Conservation (phyloP, 805 yeast species). For the Wickerhamomyces silvicola region DNA sequence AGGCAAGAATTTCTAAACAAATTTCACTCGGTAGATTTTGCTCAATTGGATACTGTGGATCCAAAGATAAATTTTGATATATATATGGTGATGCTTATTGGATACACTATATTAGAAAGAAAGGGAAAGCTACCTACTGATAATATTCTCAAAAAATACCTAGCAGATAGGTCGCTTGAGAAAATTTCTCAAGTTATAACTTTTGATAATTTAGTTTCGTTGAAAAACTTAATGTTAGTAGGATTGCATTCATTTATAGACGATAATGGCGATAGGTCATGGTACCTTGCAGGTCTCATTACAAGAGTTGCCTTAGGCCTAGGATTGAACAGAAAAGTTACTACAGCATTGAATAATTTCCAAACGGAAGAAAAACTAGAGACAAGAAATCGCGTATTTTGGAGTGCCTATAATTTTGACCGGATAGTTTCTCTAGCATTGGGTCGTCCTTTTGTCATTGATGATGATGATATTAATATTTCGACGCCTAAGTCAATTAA, state of each 20-base stretch:
- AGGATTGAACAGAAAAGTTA: conserved; percentile 37
- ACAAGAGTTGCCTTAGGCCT: conserved; percentile 38
- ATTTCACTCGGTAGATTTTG: conserved; percentile 29
- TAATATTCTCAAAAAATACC: conserved; percentile 33
- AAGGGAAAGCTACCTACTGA: conserved; percentile 30
- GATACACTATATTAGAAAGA: conserved; percentile 43
- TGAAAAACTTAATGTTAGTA: conserved; percentile 35
- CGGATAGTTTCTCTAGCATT: conserved; percentile 40
- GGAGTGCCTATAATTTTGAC: conserved; percentile 45
- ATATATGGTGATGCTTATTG: conserved; percentile 48
- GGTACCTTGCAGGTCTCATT: conserved; percentile 46
- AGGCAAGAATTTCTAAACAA: conserved; percentile 23
- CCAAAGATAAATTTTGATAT: conserved; percentile 35
- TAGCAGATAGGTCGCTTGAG: conserved; percentile 36
- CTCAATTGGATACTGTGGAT: conserved; percentile 19
- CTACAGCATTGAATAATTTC: not conserved
- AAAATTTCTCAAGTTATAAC: conserved; percentile 32
- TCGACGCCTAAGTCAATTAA: conserved; percentile 34
- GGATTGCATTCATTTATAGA: conserved; percentile 48
- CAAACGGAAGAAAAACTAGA: conserved; percentile 20
- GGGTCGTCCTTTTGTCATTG: conserved; percentile 42
- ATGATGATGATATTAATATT: conserved; percentile 44
- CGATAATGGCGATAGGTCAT: conserved; percentile 40
- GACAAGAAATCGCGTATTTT: conserved; percentile 36
- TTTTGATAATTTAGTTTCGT: conserved; percentile 33